Evolutionary conservation across 2,329 filamentous ascomycete genomes (phyloP).

Genomic region (Lecanicillium sp.): DNA sequence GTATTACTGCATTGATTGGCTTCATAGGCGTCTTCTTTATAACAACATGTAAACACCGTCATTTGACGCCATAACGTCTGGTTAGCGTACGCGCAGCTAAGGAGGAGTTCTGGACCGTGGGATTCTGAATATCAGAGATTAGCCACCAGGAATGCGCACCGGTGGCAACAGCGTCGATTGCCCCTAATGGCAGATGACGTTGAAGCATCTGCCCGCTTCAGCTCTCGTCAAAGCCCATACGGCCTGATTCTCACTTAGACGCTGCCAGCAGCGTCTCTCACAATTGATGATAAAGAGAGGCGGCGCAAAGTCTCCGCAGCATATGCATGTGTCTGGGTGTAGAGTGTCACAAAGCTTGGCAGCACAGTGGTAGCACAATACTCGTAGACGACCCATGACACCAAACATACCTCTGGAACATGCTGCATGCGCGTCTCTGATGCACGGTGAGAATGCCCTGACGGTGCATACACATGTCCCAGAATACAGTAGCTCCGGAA

Average conservation of each 20-base stretch:
- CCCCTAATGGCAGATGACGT: conserved; percentile 13
- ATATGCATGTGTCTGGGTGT: conserved; percentile 16
- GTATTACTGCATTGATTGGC: no score
- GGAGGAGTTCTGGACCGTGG: no score
- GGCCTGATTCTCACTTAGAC: conserved; percentile 16
- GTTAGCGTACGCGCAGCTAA: no score
- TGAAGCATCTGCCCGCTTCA: conserved; percentile 16
- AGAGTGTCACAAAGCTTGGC: conserved; percentile 14
- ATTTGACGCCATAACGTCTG: no score
- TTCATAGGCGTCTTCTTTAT: no score
- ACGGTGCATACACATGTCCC: no score
- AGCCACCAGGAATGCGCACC: conserved; percentile 17
- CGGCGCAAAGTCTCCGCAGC: conserved; percentile 19
- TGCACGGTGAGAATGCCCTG: no score
- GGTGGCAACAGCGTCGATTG: no score
- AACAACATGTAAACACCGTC: no score
- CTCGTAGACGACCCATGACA: conserved; percentile 15
- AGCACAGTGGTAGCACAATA: conserved; percentile 16
- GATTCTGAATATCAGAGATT: conserved; percentile 10
- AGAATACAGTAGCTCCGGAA: no score
- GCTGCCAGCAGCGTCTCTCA: conserved; percentile 22
- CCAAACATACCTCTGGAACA: no score
- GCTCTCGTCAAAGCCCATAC: conserved; percentile 16
- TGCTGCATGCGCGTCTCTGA: no score
- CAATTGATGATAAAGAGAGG: conserved; percentile 24